These are phyloP conservation scores for Cyclotella cryptica DNA, from an alignment of 108 stramenopile genomes.

Conservation along the genomic window DNA sequence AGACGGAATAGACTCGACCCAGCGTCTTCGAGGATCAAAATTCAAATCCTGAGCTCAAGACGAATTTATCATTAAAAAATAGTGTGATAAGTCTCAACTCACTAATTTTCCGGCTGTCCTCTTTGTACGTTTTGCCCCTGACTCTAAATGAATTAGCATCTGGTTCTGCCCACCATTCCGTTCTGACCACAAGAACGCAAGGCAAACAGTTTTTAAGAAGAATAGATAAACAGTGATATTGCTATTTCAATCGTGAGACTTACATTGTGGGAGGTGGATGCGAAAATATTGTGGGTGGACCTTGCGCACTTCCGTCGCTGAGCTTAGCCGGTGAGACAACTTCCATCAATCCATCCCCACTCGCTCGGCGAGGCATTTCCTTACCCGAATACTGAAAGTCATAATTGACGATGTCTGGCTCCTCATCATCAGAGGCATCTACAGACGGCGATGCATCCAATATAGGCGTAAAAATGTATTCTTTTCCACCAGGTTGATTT, in stretches of 20 bases:
- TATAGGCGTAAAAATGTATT: conserved; percentile 15
- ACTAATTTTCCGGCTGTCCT: conserved; percentile 72
- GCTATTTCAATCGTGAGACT: conserved; percentile 3
- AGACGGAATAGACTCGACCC: conserved; percentile 84
- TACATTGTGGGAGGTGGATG: conserved; percentile 35
- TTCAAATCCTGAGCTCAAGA: too few species aligned
- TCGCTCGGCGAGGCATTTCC: conserved; percentile 30
- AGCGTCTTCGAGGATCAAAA: conserved; percentile 48
- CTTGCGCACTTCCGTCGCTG: neutral
- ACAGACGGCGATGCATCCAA: conserved; percentile 22
- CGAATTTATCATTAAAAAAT: neutral
- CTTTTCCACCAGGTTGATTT: neutral
- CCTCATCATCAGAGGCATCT: conserved; percentile 36
- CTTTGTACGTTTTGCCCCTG: conserved; percentile 84
- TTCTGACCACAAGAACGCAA: conserved; percentile 11
- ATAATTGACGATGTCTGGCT: conserved; percentile 32
- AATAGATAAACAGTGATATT: neutral
- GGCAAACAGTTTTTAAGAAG: neutral
- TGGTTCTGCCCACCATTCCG: conserved; percentile 84
- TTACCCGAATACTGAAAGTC: conserved; percentile 20
- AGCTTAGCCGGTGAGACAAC: neutral
- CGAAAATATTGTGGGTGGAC: conserved; percentile 26
- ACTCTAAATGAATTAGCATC: conserved; percentile 90
- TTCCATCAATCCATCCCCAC: conserved; percentile 20
- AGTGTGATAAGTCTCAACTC: neutral